Evolutionary conservation across 108 stramenopile genomes (phyloP).

Genomic region (Nannochloropsis salina): DNA sequence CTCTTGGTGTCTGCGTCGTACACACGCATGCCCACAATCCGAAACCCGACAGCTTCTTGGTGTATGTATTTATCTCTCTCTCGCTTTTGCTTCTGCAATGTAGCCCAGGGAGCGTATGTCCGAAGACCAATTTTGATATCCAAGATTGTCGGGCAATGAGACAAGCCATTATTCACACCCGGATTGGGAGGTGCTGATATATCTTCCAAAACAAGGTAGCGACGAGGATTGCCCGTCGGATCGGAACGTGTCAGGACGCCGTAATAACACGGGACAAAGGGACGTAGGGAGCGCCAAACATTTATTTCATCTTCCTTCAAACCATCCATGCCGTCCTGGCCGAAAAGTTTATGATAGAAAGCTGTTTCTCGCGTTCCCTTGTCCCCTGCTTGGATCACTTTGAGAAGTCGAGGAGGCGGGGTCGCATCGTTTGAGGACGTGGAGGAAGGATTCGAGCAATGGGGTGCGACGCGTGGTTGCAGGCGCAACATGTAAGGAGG

Average conservation of each 20-base stretch:
- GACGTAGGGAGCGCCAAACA: background rate
- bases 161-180: background rate
- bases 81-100: background rate
- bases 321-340: background rate
- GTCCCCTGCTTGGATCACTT: conserved; percentile 7
- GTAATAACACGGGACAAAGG: background rate
- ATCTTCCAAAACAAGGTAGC: background rate
- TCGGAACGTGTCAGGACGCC: background rate
- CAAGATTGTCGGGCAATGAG: background rate
- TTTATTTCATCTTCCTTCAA: background rate
- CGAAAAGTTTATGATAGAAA: background rate
- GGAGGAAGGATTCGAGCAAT: background rate
- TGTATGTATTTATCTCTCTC: background rate
- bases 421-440: background rate
- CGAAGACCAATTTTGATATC: background rate
- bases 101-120: background rate
- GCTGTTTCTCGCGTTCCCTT: background rate
- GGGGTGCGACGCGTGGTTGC: background rate
- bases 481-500: background rate
- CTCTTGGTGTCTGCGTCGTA: background rate
- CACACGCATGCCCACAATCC: background rate
- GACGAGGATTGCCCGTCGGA: background rate
- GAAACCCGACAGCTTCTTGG: background rate
- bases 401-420: background rate
- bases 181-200: background rate